These are phyloP conservation scores for Colletotrichum plurivorum DNA, from an alignment of 2,329 filamentous ascomycete species.

Conservation along the genomic window DNA sequence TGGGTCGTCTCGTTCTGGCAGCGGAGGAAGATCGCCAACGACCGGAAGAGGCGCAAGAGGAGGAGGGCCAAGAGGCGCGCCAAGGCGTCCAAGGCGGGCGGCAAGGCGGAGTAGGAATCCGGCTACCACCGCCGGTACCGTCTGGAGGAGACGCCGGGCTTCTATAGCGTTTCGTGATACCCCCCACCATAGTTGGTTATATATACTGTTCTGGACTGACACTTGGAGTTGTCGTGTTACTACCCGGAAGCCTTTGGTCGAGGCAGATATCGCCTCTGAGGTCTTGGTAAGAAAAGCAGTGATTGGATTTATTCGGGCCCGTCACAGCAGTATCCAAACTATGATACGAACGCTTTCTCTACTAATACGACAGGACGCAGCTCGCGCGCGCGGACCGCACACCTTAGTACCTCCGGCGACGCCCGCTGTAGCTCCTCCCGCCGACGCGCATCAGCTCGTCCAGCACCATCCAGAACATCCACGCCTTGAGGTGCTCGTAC, in stretches of 20 bases:
- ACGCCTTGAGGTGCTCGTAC: conserved; percentile 42
- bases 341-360: no score
- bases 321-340: no score
- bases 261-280: no score
- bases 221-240: no score
- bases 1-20: conserved; percentile 59
- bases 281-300: no score
- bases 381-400: no score
- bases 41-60: conserved; percentile 50
- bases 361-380: no score
- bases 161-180: neutral
- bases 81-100: neutral
- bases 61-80: conserved; percentile 15
- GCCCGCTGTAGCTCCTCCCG: conserved; percentile 19
- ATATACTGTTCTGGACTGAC: no score
- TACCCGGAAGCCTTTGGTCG: no score
- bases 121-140: neutral
- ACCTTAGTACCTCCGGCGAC: conserved; percentile 17
- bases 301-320: no score
- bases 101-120: neutral
- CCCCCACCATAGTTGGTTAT: no score
- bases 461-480: conserved; percentile 41
- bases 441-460: conserved; percentile 42
- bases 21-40: conserved; percentile 59
- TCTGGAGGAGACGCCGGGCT: neutral